These are phyloP conservation scores for Anthoceros angustus DNA, from an alignment of 225 moss, liverwort and hornwort species.

Conservation along the genomic window DNA sequence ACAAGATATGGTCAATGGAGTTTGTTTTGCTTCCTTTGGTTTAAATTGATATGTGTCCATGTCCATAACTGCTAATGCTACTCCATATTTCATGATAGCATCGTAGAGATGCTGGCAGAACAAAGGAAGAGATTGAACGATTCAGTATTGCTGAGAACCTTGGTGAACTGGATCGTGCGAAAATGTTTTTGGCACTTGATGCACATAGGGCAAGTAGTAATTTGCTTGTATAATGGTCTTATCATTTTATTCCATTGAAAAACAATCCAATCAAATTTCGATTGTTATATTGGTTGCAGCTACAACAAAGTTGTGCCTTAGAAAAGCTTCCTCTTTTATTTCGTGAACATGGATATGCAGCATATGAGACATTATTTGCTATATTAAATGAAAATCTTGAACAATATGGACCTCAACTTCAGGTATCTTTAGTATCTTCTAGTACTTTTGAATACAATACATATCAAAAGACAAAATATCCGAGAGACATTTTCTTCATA, in stretches of 20 bases:
- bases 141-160: conserved; percentile 74
- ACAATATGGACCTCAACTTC: conserved; percentile 39
- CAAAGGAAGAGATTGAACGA: conserved; percentile 82
- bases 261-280: no score
- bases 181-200: conserved; percentile 57
- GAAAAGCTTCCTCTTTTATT: conserved; percentile 44
- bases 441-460: not conserved
- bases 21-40: not conserved
- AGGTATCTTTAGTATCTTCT: conserved; percentile 14
- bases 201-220: conserved; percentile 48
- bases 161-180: conserved; percentile 66
- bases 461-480: not conserved
- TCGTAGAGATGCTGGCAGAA: conserved; percentile 74
- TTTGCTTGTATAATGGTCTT: no score
- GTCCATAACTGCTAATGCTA: not conserved
- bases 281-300: conserved; percentile 24
- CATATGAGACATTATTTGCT: conserved; percentile 51
- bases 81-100: conserved; percentile 29
- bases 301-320: conserved; percentile 77
- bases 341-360: conserved; percentile 51
- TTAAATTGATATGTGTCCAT: no score
- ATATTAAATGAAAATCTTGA: conserved; percentile 44
- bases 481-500: conserved; percentile 9
- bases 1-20: not conserved
- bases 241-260: no score